Evolutionary conservation across 2,329 filamentous ascomycete species (phyloP), one percentile per base, ranked within the genome.

Genomic region (Teratosphaeriaceae sp.): DNA sequence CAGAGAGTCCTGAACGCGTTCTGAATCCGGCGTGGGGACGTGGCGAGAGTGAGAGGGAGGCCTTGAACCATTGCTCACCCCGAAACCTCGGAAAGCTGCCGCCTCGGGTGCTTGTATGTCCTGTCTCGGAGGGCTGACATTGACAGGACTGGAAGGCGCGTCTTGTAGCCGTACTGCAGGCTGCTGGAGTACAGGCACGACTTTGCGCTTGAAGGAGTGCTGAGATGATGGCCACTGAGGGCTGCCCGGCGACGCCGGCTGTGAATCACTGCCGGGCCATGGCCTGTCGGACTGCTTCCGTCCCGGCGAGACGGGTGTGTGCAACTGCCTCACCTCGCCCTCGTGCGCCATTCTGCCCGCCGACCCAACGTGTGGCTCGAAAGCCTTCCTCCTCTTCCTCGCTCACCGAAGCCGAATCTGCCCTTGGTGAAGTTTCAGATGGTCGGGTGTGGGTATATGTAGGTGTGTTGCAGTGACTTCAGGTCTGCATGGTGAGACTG

Each of bases 71-170:
- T 38, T 38, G n/a, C 22, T 23, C 35, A 22, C 15, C 38, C 29
- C 23, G 29, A 26, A 13, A 9, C 51, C 34, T 9, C 42, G 46
- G 34, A 61, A 56, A 13, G 56, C 55, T 19, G 57, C 60, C 11
- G 48, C 49, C 27, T 62, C 60, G 2, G 53, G 46, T 24, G 58
- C 55, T 37, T 53, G 46, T 9, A 62, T 52, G 38, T 47, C 52
- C 21, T 47, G 49, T 18, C 52, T 46, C 11, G 58, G 58, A 7
- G 58, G 59, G 26, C 47, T 58, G 46, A 62, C 61, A 44, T 46
- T 61, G 23, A 61, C 58, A 2, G 60, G 59, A 41, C 58, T 62
- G 12, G 56, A 46, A 5, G 60, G 59, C 12, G 60, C 52, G 23
- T 56, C 54, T 34, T 62, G 58, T 38, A 63, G 48, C 15, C 58